Conservation (phyloP, 805 yeast genomes). For the Grigorovia humatica region DNA sequence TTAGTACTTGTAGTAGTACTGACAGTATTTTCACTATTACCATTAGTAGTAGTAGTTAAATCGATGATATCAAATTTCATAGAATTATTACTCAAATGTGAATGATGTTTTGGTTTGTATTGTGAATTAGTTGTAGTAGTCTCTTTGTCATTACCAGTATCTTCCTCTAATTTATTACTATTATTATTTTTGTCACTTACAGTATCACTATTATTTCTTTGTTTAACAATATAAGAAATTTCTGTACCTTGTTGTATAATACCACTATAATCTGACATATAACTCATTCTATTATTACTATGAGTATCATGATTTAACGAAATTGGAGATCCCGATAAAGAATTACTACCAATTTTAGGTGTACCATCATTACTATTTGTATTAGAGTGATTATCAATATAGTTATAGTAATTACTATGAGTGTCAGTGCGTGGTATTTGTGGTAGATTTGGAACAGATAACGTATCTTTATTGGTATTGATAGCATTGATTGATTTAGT, state of each 20-base stretch:
- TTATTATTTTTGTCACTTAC: not conserved
- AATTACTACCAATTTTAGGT: not conserved
- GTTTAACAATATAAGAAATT: slow-evolving; percentile 21
- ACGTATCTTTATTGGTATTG: not conserved
- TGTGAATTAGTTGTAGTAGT: not conserved
- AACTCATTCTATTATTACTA: slow-evolving; percentile 12
- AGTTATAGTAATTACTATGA: not conserved
- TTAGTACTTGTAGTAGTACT: not conserved
- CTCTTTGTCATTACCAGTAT: not conserved
- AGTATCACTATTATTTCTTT: slow-evolving; percentile 1
- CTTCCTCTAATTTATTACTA: not conserved
- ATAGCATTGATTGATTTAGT: not conserved
- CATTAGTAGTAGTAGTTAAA: not conserved
- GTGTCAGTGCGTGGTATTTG: not conserved
- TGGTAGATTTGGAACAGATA: not conserved
- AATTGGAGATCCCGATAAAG: not conserved
- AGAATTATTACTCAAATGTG: not conserved
- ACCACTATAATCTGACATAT: slow-evolving; percentile 25
- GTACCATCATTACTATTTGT: not conserved
- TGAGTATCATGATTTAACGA: not conserved
- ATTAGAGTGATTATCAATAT: not conserved
- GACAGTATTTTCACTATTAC: not conserved
- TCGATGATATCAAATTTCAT: not conserved
- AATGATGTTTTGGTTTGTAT: not conserved
- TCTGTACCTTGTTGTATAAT: slow-evolving; percentile 27